phyloP scores from a whole-genome alignment of 805 yeast genomes.

The Kurtzmaniella fragi region DNA sequence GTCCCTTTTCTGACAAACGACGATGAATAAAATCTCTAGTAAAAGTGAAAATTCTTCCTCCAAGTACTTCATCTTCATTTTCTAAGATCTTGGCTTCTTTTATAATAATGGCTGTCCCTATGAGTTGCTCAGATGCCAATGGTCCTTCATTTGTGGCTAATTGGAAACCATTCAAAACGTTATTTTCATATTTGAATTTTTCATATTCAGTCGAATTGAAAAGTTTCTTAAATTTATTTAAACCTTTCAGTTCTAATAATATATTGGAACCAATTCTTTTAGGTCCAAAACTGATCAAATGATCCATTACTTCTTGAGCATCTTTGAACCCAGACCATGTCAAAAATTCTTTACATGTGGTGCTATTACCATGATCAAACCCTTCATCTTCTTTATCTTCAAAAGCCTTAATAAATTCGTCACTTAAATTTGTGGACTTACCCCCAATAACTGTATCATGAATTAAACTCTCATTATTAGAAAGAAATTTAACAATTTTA shows the following conservation, averaged over 20 bases:
- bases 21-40: conserved; percentile 70
- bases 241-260: conserved; percentile 47
- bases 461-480: conserved; percentile 42
- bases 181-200: conserved; percentile 46
- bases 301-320: conserved; percentile 17
- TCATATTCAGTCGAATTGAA: conserved; percentile 13
- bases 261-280: conserved; percentile 72
- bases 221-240: conserved; percentile 23
- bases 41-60: conserved; percentile 71
- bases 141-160: conserved; percentile 84
- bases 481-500: conserved; percentile 44
- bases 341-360: conserved; percentile 1
- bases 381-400: conserved; percentile 12
- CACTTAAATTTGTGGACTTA: conserved; percentile 8
- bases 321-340: conserved; percentile 12
- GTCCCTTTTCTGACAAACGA: conserved; percentile 75
- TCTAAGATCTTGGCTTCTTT: conserved; percentile 14
- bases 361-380: conserved; percentile 6
- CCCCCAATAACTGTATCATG: conserved; percentile 22
- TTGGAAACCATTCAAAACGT: conserved; percentile 79
- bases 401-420: neutral
- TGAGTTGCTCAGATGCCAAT: conserved; percentile 78
- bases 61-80: conserved; percentile 28
- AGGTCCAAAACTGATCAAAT: conserved; percentile 69
- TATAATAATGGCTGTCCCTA: conserved; percentile 63